Evolutionary conservation across 2,329 filamentous ascomycete genomes (phyloP).

Genomic region (Lizonia empirigonia): DNA sequence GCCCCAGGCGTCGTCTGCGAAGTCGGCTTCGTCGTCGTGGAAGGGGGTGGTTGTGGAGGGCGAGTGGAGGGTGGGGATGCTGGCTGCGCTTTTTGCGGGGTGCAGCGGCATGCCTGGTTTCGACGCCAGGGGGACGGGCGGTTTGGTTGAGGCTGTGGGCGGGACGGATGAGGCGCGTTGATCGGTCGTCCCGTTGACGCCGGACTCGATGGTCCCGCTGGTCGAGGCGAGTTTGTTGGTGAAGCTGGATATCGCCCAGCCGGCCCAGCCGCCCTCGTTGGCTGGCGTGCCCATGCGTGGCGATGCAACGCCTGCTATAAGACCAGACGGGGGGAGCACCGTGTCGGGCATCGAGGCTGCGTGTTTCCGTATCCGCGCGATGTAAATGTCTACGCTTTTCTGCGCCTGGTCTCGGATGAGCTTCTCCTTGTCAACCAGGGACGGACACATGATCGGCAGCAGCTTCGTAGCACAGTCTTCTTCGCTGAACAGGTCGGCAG

Average conservation of each 20-base stretch:
- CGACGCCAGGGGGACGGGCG: slow-evolving; percentile 53
- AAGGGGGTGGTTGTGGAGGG: slow-evolving; percentile 57
- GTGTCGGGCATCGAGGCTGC: slow-evolving; percentile 79
- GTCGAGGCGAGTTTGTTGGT: slow-evolving; percentile 90
- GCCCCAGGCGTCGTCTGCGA: slow-evolving; percentile 61
- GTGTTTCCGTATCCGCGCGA: slow-evolving; percentile 81
- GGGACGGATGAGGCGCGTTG: slow-evolving; percentile 57
- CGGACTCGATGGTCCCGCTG: slow-evolving; percentile 80
- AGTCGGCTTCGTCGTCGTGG: slow-evolving; percentile 74
- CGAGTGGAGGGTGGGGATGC: slow-evolving; percentile 36
- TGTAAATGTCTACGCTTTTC: slow-evolving; percentile 85
- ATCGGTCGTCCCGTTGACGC: slow-evolving; percentile 49
- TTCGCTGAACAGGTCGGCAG: slow-evolving; percentile 82
- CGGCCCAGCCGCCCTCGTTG: slow-evolving; percentile 76
- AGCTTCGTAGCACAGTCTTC: slow-evolving; percentile 88
- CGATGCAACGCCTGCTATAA: slow-evolving; percentile 54
- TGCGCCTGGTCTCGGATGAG: slow-evolving; percentile 87
- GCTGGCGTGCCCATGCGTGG: slow-evolving; percentile 83
- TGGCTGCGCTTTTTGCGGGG: slow-evolving; percentile 32
- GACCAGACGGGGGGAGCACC: slow-evolving; percentile 67
- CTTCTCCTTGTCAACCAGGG: slow-evolving; percentile 93
- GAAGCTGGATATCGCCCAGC: slow-evolving; percentile 98
- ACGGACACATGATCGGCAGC: slow-evolving; percentile 81
- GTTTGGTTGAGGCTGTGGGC: slow-evolving; percentile 55
- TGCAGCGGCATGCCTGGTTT: slow-evolving; percentile 41